These are phyloP conservation scores for Candida ulmi DNA, from an alignment of 805 yeast genomes.

Conservation along the genomic window DNA sequence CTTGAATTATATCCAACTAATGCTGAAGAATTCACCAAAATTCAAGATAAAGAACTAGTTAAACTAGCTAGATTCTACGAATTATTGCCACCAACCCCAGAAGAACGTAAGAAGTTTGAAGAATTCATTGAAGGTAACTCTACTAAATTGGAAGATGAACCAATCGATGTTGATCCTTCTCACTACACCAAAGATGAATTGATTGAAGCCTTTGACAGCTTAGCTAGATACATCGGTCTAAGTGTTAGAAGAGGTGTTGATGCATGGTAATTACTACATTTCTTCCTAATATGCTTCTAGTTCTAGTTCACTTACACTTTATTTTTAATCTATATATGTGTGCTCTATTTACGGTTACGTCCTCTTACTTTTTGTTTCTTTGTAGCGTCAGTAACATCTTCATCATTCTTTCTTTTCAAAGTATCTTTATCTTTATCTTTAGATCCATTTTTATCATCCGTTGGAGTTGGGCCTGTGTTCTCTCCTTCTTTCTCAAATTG, in stretches of 20 bases:
- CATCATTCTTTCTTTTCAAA: constrained; percentile 11
- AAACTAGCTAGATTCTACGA: constrained; percentile 70
- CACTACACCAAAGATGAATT: constrained; percentile 40
- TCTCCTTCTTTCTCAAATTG: constrained; percentile 31
- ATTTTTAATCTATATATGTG: neutral
- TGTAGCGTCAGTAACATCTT: neutral
- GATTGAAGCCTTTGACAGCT: constrained; percentile 50
- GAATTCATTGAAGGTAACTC: constrained; percentile 48
- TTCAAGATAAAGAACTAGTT: constrained; percentile 42
- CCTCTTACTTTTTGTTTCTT: constrained; percentile 25
- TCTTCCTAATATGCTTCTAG: no score
- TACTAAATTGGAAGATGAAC: constrained; percentile 30
- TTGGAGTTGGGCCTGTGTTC: constrained; percentile 5
- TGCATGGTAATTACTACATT: constrained; percentile 48
- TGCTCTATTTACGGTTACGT: constrained; percentile 18
- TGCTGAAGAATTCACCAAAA: constrained; percentile 41
- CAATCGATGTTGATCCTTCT: constrained; percentile 23
- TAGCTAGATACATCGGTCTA: constrained; percentile 68
- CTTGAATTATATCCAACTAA: constrained; percentile 52
- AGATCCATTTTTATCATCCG: no score
- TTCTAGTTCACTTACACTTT: no score
- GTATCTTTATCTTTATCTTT: neutral
- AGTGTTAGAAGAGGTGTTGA: constrained; percentile 44
- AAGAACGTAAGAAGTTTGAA: constrained; percentile 46
- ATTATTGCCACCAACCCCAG: constrained; percentile 57